Conservation (phyloP, 2,329 filamentous ascomycete genomes). For the Ceratocystiopsis minuta region DNA sequence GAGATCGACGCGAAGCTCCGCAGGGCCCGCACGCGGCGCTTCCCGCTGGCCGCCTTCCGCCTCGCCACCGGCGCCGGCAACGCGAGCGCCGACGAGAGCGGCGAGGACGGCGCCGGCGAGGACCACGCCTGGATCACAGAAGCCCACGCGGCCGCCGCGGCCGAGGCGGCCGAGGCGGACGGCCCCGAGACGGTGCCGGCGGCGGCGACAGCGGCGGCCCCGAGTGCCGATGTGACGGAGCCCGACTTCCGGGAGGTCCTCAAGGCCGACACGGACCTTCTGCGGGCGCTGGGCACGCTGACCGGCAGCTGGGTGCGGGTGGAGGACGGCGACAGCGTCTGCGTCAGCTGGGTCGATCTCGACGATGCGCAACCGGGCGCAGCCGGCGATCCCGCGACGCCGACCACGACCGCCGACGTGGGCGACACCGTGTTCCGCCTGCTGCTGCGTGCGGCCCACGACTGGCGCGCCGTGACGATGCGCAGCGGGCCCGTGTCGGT, state of each 20-base stretch:
- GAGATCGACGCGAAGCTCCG: slow-evolving; percentile 17
- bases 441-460: slow-evolving; percentile 18
- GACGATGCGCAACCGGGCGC: slow-evolving; percentile 3
- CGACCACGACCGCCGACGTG: slow-evolving; percentile 12
- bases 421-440: slow-evolving; percentile 29
- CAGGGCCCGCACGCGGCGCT: slow-evolving; percentile 6
- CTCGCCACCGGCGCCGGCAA: no score
- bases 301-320: slow-evolving; percentile 21
- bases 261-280: slow-evolving; percentile 2
- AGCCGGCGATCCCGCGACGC: neutral
- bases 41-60: neutral
- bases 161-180: no score
- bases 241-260: no score
- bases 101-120: no score
- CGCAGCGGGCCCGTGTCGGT: slow-evolving; percentile 4
- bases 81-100: no score
- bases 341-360: slow-evolving; percentile 6
- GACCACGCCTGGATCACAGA: no score
- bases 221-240: neutral
- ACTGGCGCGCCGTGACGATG: slow-evolving; percentile 10
- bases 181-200: neutral
- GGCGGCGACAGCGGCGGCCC: no score
- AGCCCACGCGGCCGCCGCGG: no score
- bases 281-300: slow-evolving; percentile 20
- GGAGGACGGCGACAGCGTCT: slow-evolving; percentile 7